Conservation (phyloP, 2,329 filamentous ascomycete genomes). For the Zymoseptoria passerinii region DNA sequence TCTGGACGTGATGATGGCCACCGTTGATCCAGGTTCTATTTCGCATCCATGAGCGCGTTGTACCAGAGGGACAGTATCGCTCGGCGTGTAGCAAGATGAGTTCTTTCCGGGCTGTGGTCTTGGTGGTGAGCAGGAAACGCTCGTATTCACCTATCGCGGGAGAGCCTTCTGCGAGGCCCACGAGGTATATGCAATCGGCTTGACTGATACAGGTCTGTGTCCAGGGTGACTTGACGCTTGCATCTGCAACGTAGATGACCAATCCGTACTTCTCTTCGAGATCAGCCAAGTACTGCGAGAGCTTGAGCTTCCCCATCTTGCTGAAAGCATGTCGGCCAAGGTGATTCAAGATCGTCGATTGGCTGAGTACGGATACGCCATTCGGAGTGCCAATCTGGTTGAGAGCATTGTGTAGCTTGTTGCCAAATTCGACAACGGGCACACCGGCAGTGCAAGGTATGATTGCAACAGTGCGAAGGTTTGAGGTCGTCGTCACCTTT, state of each 20-base stretch:
- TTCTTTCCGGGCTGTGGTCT: slow-evolving; percentile 90
- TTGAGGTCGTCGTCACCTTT: slow-evolving; percentile 75
- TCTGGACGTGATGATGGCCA: slow-evolving; percentile 94
- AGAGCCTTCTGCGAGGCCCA: slow-evolving; percentile 83
- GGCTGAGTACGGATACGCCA: slow-evolving; percentile 84
- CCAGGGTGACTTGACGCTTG: slow-evolving; percentile 94
- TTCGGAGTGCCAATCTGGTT: slow-evolving; percentile 82
- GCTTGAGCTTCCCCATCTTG: slow-evolving; percentile 90
- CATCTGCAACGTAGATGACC: slow-evolving; percentile 92
- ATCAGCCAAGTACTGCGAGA: slow-evolving; percentile 92
- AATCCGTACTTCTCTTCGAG: slow-evolving; percentile 95
- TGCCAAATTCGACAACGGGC: slow-evolving; percentile 91
- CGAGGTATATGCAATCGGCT: slow-evolving; percentile 89
- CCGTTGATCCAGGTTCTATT: slow-evolving; percentile 98
- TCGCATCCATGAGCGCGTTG: slow-evolving; percentile 76
- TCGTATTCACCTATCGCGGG: slow-evolving; percentile 93
- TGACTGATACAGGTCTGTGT: slow-evolving; percentile 96
- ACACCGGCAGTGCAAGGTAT: slow-evolving; percentile 85
- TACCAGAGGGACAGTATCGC: slow-evolving; percentile 72
- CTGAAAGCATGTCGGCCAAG: slow-evolving; percentile 93
- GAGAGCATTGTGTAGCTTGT: slow-evolving; percentile 76
- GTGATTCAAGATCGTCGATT: slow-evolving; percentile 88
- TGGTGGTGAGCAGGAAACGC: slow-evolving; percentile 90
- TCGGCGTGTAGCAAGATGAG: slow-evolving; percentile 84
- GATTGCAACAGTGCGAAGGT: slow-evolving; percentile 85